phyloP scores from a whole-genome alignment of 2,329 filamentous ascomycete genomes.

The Exophiala alcalophila region DNA sequence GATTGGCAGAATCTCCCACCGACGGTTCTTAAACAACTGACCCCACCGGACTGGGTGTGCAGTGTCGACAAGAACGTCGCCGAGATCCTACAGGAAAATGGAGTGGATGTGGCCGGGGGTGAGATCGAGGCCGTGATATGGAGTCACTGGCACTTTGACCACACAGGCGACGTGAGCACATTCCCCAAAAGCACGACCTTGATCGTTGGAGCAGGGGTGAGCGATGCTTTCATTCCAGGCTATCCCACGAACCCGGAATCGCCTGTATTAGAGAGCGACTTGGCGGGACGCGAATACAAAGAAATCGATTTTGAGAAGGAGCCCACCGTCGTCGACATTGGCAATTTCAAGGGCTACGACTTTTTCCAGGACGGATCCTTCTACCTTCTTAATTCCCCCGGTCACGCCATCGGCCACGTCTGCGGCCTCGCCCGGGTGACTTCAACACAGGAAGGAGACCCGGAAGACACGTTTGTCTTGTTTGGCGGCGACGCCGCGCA shows the following conservation, averaged over 20 bases:
- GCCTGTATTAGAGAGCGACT: slow-evolving; percentile 39
- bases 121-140: slow-evolving; percentile 23
- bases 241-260: slow-evolving; percentile 43
- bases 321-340: slow-evolving; percentile 39
- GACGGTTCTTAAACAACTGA: slow-evolving; percentile 3
- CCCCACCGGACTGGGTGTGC: slow-evolving; percentile 1
- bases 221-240: slow-evolving; percentile 46
- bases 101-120: slow-evolving; percentile 9
- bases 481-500: slow-evolving; percentile 21
- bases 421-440: slow-evolving; percentile 29
- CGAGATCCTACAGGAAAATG: slow-evolving; percentile 25
- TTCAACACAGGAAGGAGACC: too few species aligned
- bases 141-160: slow-evolving; percentile 39
- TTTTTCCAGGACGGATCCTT: slow-evolving; percentile 58
- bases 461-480: slow-evolving; percentile 22
- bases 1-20: slow-evolving; percentile 22
- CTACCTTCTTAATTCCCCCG: slow-evolving; percentile 50
- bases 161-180: slow-evolving; percentile 49
- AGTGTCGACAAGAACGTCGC: slow-evolving; percentile 22
- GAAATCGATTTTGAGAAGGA: slow-evolving; percentile 28
- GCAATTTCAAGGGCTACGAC: slow-evolving; percentile 38
- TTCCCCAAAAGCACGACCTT: slow-evolving; percentile 49
- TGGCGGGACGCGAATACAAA: slow-evolving; percentile 27
- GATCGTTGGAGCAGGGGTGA: slow-evolving; percentile 55
- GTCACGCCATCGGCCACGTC: slow-evolving; percentile 32